Base-by-base conservation (phyloP, 1,284 basidiomycete species). In the Puccinia horiana region DNA sequence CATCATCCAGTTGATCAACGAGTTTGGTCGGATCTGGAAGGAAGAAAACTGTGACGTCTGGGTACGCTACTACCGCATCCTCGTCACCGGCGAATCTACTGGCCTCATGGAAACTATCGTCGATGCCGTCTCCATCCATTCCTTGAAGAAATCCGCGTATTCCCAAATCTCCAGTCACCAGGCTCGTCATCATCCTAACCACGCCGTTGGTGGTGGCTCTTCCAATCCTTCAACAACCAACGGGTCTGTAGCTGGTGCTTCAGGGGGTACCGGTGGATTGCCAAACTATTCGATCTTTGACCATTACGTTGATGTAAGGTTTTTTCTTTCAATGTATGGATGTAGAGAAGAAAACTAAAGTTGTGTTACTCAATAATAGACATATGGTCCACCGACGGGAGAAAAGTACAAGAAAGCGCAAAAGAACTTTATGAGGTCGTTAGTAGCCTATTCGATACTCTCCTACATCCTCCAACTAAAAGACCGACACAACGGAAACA, bases 91-190 rank as follows among this genome's bases (percentile, higher is more conserved):
- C 32, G 94, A 94, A 83, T 91, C 91, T 12, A 97, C 95, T 26
- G 97, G 96, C 14, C 88, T 99, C 77, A 94, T 96, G 9, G 94
- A 96, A 88, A 96, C 95, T 0, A 86, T 87, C 82, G 96, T 94
- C 8, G 97, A 99, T 85, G 94, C 96, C 0, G 94, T 99, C 1
- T 98, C 95, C 18, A 94, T 99, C 85, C 97, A 99, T 87, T 98
- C 96, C 12, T 97, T 99, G 88, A 99, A 99, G 89, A 99, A 99
- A 88, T 93, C 95, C 3, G 95, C 98, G 86, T 99, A 99, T 87
- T 94, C 95, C 2, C 90, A 94, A 83, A 88, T 96, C 26, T 91
- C 93, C 0, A 91, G 91, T 84, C 35, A 76, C 35, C 74, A 42
- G 8, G 37, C 37, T 49, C 23, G 32, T 20, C 16, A 44, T 29